These are phyloP conservation scores for Endogone sp. DNA, from an alignment of 192 early-diverging fungal genomes.

Conservation along the genomic window DNA sequence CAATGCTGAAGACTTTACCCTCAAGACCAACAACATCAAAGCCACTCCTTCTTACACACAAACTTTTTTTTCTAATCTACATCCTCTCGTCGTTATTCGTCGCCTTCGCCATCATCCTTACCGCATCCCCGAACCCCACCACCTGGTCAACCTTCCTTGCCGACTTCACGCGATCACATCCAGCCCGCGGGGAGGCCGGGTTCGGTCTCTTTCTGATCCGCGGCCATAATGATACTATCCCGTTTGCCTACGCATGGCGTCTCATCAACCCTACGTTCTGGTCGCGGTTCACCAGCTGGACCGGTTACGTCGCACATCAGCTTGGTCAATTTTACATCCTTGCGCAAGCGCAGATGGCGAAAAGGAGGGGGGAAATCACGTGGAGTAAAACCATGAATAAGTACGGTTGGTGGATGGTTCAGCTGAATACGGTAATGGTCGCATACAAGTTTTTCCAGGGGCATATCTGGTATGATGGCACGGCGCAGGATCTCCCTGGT, in stretches of 20 bases:
- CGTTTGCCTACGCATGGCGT: slow-evolving; percentile 27
- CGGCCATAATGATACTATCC: neutral
- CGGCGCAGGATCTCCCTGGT: slow-evolving; percentile 19
- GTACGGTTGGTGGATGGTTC: slow-evolving; percentile 27
- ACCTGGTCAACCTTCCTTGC: neutral
- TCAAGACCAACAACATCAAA: too few species aligned
- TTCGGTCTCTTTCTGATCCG: slow-evolving; percentile 22
- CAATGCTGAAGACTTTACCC: too few species aligned
- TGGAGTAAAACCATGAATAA: slow-evolving; percentile 2
- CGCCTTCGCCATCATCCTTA: neutral
- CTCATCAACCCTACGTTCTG: slow-evolving; percentile 4
- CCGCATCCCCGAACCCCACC: neutral
- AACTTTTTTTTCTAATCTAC: neutral
- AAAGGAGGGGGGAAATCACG: slow-evolving; percentile 14
- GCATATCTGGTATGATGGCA: slow-evolving; percentile 23
- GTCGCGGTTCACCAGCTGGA: slow-evolving; percentile 14
- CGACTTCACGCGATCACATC: slow-evolving; percentile 4
- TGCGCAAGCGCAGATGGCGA: slow-evolving; percentile 14
- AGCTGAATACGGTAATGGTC: slow-evolving; percentile 19
- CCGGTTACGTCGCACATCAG: slow-evolving; percentile 19
- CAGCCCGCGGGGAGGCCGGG: slow-evolving; percentile 21
- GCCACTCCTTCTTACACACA: too few species aligned
- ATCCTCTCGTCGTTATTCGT: neutral
- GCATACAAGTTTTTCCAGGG: slow-evolving; percentile 21
- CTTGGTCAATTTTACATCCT: slow-evolving; percentile 23